phyloP scores from a whole-genome alignment of 2,329 filamentous ascomycete species.

The Chrysoporthe austroafricana region DNA sequence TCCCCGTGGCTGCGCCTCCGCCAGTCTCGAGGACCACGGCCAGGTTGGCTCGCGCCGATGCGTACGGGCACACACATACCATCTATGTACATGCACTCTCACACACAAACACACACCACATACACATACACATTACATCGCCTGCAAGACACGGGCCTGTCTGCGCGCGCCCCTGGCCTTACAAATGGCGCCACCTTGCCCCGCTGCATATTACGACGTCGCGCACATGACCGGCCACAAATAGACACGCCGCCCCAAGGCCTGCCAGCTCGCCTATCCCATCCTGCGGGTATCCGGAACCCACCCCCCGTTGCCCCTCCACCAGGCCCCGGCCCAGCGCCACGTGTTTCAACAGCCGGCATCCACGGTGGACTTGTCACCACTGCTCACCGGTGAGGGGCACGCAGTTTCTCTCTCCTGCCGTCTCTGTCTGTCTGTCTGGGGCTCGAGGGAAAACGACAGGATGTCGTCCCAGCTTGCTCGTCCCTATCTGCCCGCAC shows the following conservation, averaged over 20 bases:
- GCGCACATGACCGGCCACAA: neutral
- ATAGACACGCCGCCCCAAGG: neutral
- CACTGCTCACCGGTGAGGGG: neutral
- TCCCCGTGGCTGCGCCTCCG: neutral
- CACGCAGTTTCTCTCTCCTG: neutral
- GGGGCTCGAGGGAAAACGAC: too few relatives aligned
- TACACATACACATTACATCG: neutral
- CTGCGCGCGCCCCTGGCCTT: neutral
- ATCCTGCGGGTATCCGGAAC: neutral
- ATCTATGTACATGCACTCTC: too few relatives aligned
- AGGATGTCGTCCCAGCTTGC: too few relatives aligned
- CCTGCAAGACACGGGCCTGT: neutral
- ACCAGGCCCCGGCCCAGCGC: neutral
- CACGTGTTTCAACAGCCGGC: slow-evolving; percentile 26
- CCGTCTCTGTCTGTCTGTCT: too few relatives aligned
- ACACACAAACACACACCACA: neutral
- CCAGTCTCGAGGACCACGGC: neutral
- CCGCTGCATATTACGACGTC: neutral
- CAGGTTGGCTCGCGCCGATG: too few relatives aligned
- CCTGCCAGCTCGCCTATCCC: neutral
- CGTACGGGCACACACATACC: too few relatives aligned
- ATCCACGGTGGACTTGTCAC: neutral
- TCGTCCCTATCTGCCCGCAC: too few relatives aligned
- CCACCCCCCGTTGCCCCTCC: neutral
- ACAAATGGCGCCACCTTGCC: neutral